Base-by-base conservation (phyloP, 2,329 filamentous ascomycete genomes). In the Aplosporella prunicola region DNA sequence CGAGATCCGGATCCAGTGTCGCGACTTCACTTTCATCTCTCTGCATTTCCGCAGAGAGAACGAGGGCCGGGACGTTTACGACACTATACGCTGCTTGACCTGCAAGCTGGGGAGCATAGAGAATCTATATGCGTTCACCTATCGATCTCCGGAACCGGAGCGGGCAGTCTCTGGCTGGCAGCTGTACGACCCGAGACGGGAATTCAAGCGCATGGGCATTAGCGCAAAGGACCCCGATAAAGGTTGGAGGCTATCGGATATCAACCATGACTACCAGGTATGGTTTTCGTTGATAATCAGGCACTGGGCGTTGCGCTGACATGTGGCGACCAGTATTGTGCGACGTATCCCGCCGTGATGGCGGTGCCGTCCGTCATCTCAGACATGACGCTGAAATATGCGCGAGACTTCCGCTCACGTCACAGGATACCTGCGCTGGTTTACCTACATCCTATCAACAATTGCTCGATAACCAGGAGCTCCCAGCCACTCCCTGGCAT, bases 381-480 rank as follows among this genome's bases (percentile, higher is more conserved):
- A n/a, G 91, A 98, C 61, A 95, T 91, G 53, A 87, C 89, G 32
- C 74, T 98, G 33, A 94, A 94, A 53, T 93, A 98, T 55, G 91
- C 88, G 17, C 82, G 80, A 42, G 76, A 79, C 44, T 96, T 93
- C 61, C 82, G 91, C 35, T 96, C 91, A 1, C 77, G 88, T 42
- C 78, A 81, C 45, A 80, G 91, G 43, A 88, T 98, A 58, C 91
- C 91, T 2, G 82, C 80, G 3, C 66, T 98, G 25, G 87, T 87
- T 15, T 98, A 98, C 59, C 76, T 95, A n/a, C 91, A 98, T 58
- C 85, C 86, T 0, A 71, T 95, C 51, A 98, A 96, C 57, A 94
- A 93, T 57, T 96, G 91, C 60, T 91, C 88, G 16, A 94, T 98
- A 46, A 95, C 89, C 2, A 75, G 91, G 55, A 93, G 87, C 54